Base-by-base conservation (phyloP, 257 asterid species). In the Rubia yunnanensis region DNA sequence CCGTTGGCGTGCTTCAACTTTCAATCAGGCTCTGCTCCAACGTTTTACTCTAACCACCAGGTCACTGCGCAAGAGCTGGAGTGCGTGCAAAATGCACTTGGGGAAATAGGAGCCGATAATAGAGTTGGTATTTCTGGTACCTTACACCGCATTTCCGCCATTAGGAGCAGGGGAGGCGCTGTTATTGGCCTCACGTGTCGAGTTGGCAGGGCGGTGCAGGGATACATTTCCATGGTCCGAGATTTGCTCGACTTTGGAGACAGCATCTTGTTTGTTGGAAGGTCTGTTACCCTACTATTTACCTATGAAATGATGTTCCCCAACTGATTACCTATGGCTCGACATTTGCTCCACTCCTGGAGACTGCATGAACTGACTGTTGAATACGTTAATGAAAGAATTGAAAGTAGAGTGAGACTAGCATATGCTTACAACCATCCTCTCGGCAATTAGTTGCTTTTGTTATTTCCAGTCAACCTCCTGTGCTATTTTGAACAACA, bases 261-360 rank as follows among this genome's bases (percentile, higher is more conserved):
- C 76, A 89, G 96, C 82, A 89, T 89, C 82, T 79, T 89, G 77
- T 89, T 89, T 75, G 71, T 89, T 46, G 95, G 96, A 78, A 78
- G 92, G 96, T 85, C 74, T 84, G 82, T 69, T 46, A 60, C 63
- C 78, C 63, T 22, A 32, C 38, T 56, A 69, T 41, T 65, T 53
- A 48, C 39, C 30, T 58, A 38, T 52, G 44, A n/a, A 27, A 48
- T 57, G 34, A 32, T 50, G 32, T 69, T 57, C 66, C 50, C 72
- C 18, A 22, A 62, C 53, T 26, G 48, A n/a, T n/a, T n/a, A n/a
- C n/a, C 32, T 30, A 6, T 59, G 46, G 64, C 64, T 3, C 32
- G 54, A 3, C 30, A 31, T 59, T 59, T 27, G n/a, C n/a, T n/a
- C n/a, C n/a, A n/a, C n/a, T n/a, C n/a, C n/a, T n/a, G n/a, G n/a